Percentiles rank a stretch among this genome's conserved stretches.
phyloP scores from a whole-genome alignment of 768 basidiomycete genomes.

The Hygrophorus russula region DNA sequence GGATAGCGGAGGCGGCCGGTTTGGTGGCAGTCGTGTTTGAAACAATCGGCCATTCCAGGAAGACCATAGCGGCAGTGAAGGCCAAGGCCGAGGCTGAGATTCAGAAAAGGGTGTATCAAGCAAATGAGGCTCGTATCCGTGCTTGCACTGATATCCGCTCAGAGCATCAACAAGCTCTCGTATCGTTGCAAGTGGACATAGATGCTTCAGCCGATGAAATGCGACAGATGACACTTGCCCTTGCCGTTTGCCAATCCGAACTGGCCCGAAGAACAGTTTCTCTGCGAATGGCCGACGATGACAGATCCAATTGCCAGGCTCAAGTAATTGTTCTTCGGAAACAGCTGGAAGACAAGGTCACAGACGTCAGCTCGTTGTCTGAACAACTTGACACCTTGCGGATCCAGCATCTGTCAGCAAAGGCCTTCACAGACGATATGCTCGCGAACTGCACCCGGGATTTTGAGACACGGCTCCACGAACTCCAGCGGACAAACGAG shows the following conservation, averaged over 20 bases:
- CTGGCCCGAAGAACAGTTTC: conserved; percentile 1
- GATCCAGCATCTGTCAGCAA: neutral
- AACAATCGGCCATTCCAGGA: conserved; percentile 19
- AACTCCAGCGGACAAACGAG: conserved; percentile 11
- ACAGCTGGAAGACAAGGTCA: conserved; percentile 2
- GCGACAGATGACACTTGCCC: conserved; percentile 14
- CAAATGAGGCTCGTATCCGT: neutral
- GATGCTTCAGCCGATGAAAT: conserved; percentile 8
- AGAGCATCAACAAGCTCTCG: too few species aligned
- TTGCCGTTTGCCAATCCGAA: conserved; percentile 14
- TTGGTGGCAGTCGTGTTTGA: conserved; percentile 21
- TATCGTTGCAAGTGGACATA: neutral
- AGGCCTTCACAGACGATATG: neutral
- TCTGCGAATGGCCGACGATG: neutral
- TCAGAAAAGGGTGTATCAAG: neutral
- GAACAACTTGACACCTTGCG: conserved; percentile 1
- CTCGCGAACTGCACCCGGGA: neutral
- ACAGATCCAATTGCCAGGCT: neutral
- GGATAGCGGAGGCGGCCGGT: conserved; percentile 7
- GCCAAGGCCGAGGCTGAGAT: conserved; percentile 3
- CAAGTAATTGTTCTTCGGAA: conserved; percentile 3
- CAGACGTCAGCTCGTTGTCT: conserved; percentile 6
- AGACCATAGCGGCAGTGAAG: conserved; percentile 1
- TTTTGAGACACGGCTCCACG: conserved; percentile 13
- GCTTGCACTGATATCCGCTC: too few species aligned